Evolutionary conservation across 139 green algal species (phyloP), one percentile per base, ranked within the genome.

Genomic region (Zygnema cylindricum): DNA sequence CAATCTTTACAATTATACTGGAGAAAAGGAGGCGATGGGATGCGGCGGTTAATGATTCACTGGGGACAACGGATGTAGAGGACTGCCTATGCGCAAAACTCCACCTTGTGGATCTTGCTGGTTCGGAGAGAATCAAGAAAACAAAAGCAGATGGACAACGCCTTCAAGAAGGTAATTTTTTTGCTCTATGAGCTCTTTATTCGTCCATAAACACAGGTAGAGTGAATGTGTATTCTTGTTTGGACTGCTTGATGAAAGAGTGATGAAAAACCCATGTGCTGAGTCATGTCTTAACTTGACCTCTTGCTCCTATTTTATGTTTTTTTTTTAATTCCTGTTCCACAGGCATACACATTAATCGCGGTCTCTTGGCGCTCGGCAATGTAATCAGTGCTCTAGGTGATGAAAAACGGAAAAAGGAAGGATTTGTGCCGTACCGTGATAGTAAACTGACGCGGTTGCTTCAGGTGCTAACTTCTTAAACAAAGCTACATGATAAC

Each of bases 381-480:
- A 99, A 99, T 86, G 97, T 99, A 30, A 99, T 99, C 89, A 96
- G 93, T 77, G 96, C 97, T 0, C 95, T 99, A 38, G 94, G 95
- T 2, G 97, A 98, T 2, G 69, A 91, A 73, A 88, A 88, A 7
- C 2, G 3, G 77, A 36, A 41, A 22, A 89, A 89, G 11, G n/a
- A 36, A 23, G 43, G 40, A 22, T 93, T 95, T 63, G 77, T 95
- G 30, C 93, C 94, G 1, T 95, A 95, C 82, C 88, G 94, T 0
- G 93, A 95, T 69, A 94, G 91, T 40, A 94, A 94, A 86, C 89
- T 95, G 3, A 95, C 94, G 0, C 86, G 88, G 35, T 82, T 95
- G 69, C 91, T 95, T 36, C 89, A 94, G 88, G 92, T 91, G 86
- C 7, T 71, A 11, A 84, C 22, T 63, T n/a, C n/a, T n/a, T n/a